These are phyloP conservation scores for Silene conica DNA, from an alignment of 148 eudicot genomes.

Conservation along the genomic window DNA sequence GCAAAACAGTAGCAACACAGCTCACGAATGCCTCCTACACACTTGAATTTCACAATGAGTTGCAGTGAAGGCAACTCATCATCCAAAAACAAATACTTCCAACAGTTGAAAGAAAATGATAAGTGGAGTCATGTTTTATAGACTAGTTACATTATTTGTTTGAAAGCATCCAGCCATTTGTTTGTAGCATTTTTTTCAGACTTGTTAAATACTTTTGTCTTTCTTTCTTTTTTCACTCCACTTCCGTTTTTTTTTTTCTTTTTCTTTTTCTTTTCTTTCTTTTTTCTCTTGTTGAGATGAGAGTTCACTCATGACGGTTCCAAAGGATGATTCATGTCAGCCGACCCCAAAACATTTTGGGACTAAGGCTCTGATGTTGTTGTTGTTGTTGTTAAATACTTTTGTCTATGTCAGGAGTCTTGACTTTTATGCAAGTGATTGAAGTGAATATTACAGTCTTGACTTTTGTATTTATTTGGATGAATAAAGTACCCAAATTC, in stretches of 20 bases:
- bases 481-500: neutral
- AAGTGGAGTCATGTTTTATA: neutral
- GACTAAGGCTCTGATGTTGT: no score
- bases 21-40: neutral
- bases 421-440: neutral
- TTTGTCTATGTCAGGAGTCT: neutral
- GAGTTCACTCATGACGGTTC: no score
- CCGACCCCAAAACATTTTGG: no score
- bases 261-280: no score
- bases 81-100: neutral
- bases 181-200: neutral
- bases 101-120: neutral
- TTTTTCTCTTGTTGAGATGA: no score
- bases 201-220: no score
- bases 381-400: no score
- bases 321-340: no score
- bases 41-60: neutral
- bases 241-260: no score
- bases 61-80: neutral
- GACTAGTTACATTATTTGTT: neutral
- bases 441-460: neutral
- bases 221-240: no score
- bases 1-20: neutral
- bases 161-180: neutral
- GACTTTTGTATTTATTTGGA: neutral